Conservation (phyloP, 768 basidiomycete species). For the Hypholoma fasciculare region DNA sequence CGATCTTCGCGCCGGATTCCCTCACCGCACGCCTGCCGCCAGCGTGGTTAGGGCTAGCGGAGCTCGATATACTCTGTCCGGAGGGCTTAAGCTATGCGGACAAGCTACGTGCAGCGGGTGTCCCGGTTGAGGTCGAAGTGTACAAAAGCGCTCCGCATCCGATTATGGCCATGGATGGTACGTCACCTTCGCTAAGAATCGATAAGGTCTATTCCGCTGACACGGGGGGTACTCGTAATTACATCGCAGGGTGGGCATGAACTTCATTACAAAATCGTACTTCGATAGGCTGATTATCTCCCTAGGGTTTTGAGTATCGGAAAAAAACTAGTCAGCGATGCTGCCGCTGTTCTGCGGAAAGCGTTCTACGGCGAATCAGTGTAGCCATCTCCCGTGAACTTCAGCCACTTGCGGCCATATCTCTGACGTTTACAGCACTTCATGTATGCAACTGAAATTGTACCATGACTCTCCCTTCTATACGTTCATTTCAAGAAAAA, state of each 20-base stretch:
- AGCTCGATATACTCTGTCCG: constrained; percentile 64
- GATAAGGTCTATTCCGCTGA: neutral
- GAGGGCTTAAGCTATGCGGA: constrained; percentile 68
- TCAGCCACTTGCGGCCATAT: too few species aligned
- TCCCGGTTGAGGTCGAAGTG: constrained; percentile 51
- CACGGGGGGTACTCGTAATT: neutral
- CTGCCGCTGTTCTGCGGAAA: constrained; percentile 31
- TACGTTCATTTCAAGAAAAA: too few species aligned
- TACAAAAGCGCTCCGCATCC: constrained; percentile 72
- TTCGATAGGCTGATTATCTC: neutral
- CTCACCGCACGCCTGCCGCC: constrained; percentile 50
- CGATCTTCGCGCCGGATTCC: constrained; percentile 64
- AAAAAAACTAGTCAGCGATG: constrained; percentile 34
- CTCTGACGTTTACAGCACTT: too few species aligned
- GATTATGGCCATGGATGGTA: constrained; percentile 75
- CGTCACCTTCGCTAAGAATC: constrained; percentile 17
- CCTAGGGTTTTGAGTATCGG: constrained; percentile 24
- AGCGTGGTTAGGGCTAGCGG: constrained; percentile 64
- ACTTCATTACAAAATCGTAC: neutral
- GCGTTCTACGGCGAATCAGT: constrained; percentile 15
- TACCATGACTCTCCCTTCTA: too few species aligned
- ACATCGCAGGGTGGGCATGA: constrained; percentile 4
- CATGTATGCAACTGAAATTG: too few species aligned
- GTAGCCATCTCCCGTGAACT: too few species aligned
- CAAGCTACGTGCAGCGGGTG: constrained; percentile 52